A percentile compares a stretch with the other conserved stretches of the same genome.
Evolutionary conservation across 1,284 basidiomycete species (phyloP).

Genomic region (Trichosporon faecale): DNA sequence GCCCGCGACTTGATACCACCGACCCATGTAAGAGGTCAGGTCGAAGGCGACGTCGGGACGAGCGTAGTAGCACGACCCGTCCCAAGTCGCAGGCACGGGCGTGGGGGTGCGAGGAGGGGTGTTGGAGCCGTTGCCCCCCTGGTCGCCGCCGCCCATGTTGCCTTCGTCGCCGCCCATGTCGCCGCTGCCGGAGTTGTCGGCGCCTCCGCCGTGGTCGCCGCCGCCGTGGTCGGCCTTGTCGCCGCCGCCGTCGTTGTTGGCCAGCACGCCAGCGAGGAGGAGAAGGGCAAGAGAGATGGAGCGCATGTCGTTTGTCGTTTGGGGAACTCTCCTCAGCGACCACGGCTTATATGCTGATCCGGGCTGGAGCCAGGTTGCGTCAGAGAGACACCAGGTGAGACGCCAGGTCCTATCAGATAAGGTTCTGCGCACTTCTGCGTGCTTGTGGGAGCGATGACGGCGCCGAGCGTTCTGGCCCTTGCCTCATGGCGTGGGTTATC

Average conservation of each 20-base stretch:
- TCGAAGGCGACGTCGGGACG: constrained; percentile 1
- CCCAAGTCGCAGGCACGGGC: not conserved
- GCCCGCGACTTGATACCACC: not conserved
- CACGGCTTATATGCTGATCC: not conserved
- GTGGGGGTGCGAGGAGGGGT: not conserved
- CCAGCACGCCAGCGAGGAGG: not conserved
- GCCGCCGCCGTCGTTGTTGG: not conserved
- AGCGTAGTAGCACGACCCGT: constrained; percentile 1
- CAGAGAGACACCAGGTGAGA: no score
- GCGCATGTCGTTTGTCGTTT: not conserved
- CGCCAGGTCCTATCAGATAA: not conserved
- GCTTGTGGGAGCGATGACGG: not conserved
- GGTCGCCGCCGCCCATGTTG: not conserved
- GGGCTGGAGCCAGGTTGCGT: not conserved
- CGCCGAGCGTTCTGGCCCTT: not conserved
- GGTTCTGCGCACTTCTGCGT: not conserved
- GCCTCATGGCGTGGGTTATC: no score
- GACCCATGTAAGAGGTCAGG: not conserved
- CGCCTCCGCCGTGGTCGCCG: not conserved
- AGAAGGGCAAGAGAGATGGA: not conserved
- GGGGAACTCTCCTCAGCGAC: not conserved
- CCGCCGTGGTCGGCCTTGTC: not conserved
- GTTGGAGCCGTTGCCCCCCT: not conserved
- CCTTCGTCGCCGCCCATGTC: not conserved
- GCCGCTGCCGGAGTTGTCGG: not conserved